phyloP scores from a whole-genome alignment of 108 stramenopile genomes.

The Stephanodiscus minutulus region DNA sequence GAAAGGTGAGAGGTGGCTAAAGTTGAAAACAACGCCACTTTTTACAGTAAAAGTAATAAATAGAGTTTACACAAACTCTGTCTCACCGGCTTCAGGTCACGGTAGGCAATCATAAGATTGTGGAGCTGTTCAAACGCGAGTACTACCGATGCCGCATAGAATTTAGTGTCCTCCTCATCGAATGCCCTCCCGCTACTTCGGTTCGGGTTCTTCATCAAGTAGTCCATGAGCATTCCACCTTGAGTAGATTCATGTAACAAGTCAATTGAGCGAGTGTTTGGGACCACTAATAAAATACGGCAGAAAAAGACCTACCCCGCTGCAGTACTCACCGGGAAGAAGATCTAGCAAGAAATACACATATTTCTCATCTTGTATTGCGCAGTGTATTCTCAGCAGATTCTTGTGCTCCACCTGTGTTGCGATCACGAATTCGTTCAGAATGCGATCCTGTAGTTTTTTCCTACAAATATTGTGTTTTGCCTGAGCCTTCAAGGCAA shows the following conservation, averaged over 20 bases:
- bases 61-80: slow-evolving; percentile 27
- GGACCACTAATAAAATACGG: too few species aligned
- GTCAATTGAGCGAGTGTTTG: neutral
- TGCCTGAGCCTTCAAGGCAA: slow-evolving; percentile 72
- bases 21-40: too few species aligned
- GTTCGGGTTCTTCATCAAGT: slow-evolving; percentile 17
- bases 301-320: slow-evolving; percentile 23
- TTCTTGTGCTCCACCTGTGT: slow-evolving; percentile 56
- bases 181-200: slow-evolving; percentile 39
- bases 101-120: slow-evolving; percentile 65
- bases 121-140: slow-evolving; percentile 73
- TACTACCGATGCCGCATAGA: slow-evolving; percentile 77
- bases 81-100: slow-evolving; percentile 62
- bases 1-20: neutral
- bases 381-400: slow-evolving; percentile 53
- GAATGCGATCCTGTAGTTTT: slow-evolving; percentile 58
- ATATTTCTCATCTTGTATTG: slow-evolving; percentile 59
- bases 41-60: slow-evolving; percentile 5
- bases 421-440: slow-evolving; percentile 54
- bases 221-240: slow-evolving; percentile 27
- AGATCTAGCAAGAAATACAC: slow-evolving; percentile 69
- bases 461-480: slow-evolving; percentile 64
- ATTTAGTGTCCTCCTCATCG: slow-evolving; percentile 40
- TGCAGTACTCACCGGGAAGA: slow-evolving; percentile 50
- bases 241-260: neutral